These are phyloP conservation scores for Fusarium pseudonygamai DNA, from an alignment of 2,329 filamentous ascomycete genomes.

Conservation along the genomic window DNA sequence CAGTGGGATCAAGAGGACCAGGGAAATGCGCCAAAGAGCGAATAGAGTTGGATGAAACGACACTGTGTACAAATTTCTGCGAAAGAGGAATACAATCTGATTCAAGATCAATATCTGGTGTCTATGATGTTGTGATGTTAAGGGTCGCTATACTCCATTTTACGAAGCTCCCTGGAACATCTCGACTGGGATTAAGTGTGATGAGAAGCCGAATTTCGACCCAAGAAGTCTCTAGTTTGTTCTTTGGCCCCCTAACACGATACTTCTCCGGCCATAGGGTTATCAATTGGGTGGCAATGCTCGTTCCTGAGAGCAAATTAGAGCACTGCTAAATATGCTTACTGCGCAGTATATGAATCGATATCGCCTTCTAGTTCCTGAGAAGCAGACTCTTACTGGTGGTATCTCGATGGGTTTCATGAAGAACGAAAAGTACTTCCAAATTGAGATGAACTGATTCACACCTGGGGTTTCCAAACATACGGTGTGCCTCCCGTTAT, in stretches of 20 bases:
- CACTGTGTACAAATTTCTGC: slow-evolving; percentile 40
- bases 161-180: neutral
- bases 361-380: slow-evolving; percentile 19
- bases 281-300: neutral
- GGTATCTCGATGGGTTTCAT: neutral
- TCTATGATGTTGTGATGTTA: neutral
- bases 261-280: neutral
- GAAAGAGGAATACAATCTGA: slow-evolving; percentile 27
- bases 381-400: neutral
- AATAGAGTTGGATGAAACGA: slow-evolving; percentile 25
- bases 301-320: slow-evolving; percentile 18
- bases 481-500: neutral
- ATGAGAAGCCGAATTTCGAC: neutral
- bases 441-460: neutral
- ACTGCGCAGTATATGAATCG: neutral
- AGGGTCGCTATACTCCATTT: neutral
- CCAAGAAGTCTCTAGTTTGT: neutral
- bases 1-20: slow-evolving; percentile 57
- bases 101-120: slow-evolving; percentile 10
- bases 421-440: neutral
- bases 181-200: neutral
- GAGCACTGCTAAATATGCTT: slow-evolving; percentile 26
- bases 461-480: neutral
- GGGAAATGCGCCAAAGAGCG: slow-evolving; percentile 44
- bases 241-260: neutral